Conservation (phyloP, 2,329 filamentous ascomycete species). For the Colletotrichum camelliae region DNA sequence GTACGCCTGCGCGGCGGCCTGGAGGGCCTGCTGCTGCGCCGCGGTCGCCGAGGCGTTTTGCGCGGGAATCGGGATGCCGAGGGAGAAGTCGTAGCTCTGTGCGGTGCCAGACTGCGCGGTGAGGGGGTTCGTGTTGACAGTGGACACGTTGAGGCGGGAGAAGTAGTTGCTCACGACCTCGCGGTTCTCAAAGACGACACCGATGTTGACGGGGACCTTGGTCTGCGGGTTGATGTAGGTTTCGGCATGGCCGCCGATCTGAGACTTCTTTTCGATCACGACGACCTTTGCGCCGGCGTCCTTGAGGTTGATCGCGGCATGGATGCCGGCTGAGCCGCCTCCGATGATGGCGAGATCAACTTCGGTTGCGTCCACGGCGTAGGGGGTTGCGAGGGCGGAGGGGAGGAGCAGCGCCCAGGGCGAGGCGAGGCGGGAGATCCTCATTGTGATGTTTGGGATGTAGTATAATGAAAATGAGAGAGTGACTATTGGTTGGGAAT, state of each 20-base stretch:
- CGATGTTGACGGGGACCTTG: slow-evolving; percentile 14
- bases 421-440: not conserved
- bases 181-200: slow-evolving; percentile 36
- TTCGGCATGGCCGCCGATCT: slow-evolving; percentile 46
- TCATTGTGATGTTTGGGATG: not conserved
- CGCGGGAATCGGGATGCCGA: slow-evolving; percentile 6
- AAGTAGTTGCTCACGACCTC: slow-evolving; percentile 40
- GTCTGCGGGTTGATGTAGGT: slow-evolving; percentile 37
- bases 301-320: slow-evolving; percentile 42
- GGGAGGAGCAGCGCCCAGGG: not conserved
- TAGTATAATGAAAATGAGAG: no score
- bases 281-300: slow-evolving; percentile 40
- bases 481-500: not conserved
- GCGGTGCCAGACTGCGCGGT: not conserved
- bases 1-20: slow-evolving; percentile 8
- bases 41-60: not conserved
- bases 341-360: slow-evolving; percentile 40
- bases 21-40: slow-evolving; percentile 2
- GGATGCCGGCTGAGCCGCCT: slow-evolving; percentile 44
- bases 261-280: slow-evolving; percentile 41
- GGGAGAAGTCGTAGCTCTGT: slow-evolving; percentile 24
- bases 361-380: not conserved
- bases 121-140: slow-evolving; percentile 5
- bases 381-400: not conserved
- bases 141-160: slow-evolving; percentile 33